phyloP scores from a whole-genome alignment of 306 rosid species.

The Trifolium repens region DNA sequence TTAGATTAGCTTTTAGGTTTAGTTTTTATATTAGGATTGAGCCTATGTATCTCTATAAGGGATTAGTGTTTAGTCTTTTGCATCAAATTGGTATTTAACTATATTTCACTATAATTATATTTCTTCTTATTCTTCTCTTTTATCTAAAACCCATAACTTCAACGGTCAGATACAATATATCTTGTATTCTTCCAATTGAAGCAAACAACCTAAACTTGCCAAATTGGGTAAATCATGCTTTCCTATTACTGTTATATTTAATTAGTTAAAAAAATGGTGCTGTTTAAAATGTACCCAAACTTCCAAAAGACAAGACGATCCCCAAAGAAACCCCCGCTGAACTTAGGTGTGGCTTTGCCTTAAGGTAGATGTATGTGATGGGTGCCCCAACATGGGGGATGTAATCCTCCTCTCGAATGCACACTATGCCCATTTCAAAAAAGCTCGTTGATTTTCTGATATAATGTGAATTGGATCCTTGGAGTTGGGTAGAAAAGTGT shows the following conservation, averaged over 20 bases:
- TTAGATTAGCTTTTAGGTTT: no score
- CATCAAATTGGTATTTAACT: background rate
- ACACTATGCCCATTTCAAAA: background rate
- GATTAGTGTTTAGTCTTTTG: background rate
- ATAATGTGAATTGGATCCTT: background rate
- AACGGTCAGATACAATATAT: background rate
- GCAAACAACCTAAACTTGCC: background rate
- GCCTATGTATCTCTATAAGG: no score
- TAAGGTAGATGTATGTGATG: background rate
- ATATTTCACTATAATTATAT: background rate
- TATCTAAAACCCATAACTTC: background rate
- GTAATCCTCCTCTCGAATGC: background rate
- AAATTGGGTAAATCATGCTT: no score
- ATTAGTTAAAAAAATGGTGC: no score
- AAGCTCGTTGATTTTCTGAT: background rate
- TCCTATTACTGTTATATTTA: no score
- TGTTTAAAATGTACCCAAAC: background rate
- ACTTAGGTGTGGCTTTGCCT: background rate
- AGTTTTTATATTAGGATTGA: no score
- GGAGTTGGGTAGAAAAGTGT: background rate
- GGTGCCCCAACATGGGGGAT: background rate
- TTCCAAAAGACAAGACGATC: background rate
- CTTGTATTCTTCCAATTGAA: background rate
- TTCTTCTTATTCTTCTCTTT: background rate
- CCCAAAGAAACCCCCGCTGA: background rate